Evolutionary conservation across 305 asterid genomes (phyloP), one percentile per base, ranked within the genome.

Genomic region (Plantago coronopus): DNA sequence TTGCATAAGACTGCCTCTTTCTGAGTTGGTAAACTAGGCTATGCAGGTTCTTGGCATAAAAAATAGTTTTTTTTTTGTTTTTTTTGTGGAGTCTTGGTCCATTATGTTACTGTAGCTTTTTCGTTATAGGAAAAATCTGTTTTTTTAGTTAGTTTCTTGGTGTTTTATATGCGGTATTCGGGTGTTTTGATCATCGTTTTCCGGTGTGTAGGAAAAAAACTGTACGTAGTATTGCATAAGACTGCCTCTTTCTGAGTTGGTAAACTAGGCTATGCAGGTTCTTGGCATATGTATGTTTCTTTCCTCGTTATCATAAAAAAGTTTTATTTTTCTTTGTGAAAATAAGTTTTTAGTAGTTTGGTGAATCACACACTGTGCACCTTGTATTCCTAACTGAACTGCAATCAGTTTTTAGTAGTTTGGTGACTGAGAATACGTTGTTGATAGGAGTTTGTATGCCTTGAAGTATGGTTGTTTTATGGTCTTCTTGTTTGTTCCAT

Each of bases 401-500:
- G 10, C 7, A 14, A 23, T 10, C 37, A 15, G 27, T 15, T 53
- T 46, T 53, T 12, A 15, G 7, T 12, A 1, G 18, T 22, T 51
- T 23, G 29, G 57, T 51, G 15, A 34, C 9, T 12, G 12, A 6
- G 13, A 34, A 34, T 2, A 34, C 8, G 40, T 34, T 34, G 2
- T 8, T 6, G 40, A 0, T 6, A 44, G 31, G 29, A 58, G 62
- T 56, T 64, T 44, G 31, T 59, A 17, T 9, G 0, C 48, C 31
- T 54, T 3, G 7, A 50, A 43, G 31, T 40, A 23, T 25, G 47
- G 18, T 54, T 48, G 34, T 34, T 59, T 29, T 42, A 6, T 15
- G 17, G 42, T 63, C 21, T 3, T 50, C n/a, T 27, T 7, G 23
- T 51, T 54, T 62, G 23, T 51, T 48, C n/a, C 31, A 13, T 59